A percentile compares a stretch with the other conserved stretches of the same genome.
Evolutionary conservation across 148 eudicot species (phyloP).

Genomic region (Agrostemma githago): DNA sequence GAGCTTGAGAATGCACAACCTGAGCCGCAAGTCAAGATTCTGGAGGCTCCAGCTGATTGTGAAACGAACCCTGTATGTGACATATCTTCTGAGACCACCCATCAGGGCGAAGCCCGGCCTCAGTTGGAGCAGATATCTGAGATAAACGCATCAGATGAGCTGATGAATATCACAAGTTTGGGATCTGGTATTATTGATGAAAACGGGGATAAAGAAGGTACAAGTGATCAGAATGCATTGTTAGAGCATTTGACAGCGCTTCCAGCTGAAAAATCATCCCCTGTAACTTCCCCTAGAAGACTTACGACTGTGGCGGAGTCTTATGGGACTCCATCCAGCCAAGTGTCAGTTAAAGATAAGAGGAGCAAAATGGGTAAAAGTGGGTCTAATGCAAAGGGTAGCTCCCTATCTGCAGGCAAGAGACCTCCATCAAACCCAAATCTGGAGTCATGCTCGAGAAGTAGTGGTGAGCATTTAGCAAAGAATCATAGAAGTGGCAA

Average conservation of each 20-base stretch:
- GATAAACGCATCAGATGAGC: constrained; percentile 25
- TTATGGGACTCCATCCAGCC: constrained; percentile 74
- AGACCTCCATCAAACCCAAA: constrained; percentile 37
- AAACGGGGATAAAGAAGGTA: constrained; percentile 34
- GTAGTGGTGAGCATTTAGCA: constrained; percentile 49
- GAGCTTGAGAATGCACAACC: constrained; percentile 38
- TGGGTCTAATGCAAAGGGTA: constrained; percentile 40
- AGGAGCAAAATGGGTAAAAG: constrained; percentile 48
- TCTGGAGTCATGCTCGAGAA: constrained; percentile 53
- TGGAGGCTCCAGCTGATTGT: constrained; percentile 24
- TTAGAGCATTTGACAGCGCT: constrained; percentile 27
- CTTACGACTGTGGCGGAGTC: constrained; percentile 51
- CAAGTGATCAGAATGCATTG: constrained; percentile 22
- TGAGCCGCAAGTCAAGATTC: constrained; percentile 31
- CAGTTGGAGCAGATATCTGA: constrained; percentile 35
- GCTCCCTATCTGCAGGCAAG: constrained; percentile 50
- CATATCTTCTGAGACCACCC: constrained; percentile 24
- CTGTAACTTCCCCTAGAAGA: constrained; percentile 64
- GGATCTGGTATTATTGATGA: constrained; percentile 18
- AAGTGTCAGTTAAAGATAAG: constrained; percentile 57
- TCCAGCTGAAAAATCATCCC: constrained; percentile 37
- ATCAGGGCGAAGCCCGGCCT: constrained; percentile 35
- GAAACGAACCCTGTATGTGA: constrained; percentile 31
- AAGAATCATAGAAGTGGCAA: constrained; percentile 62
- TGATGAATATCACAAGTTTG: constrained; percentile 18